Base-by-base conservation (phyloP, 2,329 filamentous ascomycete species). In the Biscogniauxia mediterranea region DNA sequence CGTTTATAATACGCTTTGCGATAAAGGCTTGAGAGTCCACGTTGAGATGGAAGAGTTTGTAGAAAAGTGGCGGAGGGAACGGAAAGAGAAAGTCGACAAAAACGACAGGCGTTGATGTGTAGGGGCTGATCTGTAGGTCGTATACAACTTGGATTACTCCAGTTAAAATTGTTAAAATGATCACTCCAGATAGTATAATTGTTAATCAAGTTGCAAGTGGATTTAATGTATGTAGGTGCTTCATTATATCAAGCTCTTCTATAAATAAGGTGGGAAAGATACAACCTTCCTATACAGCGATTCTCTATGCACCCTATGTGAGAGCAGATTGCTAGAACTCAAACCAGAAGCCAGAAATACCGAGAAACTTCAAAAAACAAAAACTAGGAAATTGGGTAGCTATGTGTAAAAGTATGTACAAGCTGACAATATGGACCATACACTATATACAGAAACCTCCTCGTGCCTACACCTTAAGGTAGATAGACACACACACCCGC, bases 31-130 rank as follows among this genome's bases (percentile, higher is more conserved):
- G 53, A 72, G 83, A 23, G 71, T 85, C 0, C 80, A 83, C 64
- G 74, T 83, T 4, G 83, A 85, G 49, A 67, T 85, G 69, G 81
- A 83, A 0, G 82, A 80, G 57, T 82, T 80, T 66, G 65, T 81
- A 53, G 74, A 73, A 53, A 66, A 66, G 46, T 77, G 76, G 69
- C 70, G 71, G 25, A 66, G 57, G 42, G 65, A 68, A 19, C 61
- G 64, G 32, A 69, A 66, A 55, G 65, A 61, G 38, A 63, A 20
- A 25, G 61, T 57, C 17, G 52, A 19, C 42, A 46, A 5, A 59
- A 46, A 38, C 23, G 59, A 55, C 64, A 57, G 53, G 20, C 1
- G 19, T 9, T 54, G 53, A 17, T 46, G 17, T 46, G 7, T 17
- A n/a, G 15, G 5, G 38, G 11, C 15, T 13, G 26, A 26, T 6